A percentile compares a stretch with the other conserved stretches of the same genome.
Evolutionary conservation across 805 yeast genomes (phyloP).

Genomic region (Scheffersomyces coipomensis): DNA sequence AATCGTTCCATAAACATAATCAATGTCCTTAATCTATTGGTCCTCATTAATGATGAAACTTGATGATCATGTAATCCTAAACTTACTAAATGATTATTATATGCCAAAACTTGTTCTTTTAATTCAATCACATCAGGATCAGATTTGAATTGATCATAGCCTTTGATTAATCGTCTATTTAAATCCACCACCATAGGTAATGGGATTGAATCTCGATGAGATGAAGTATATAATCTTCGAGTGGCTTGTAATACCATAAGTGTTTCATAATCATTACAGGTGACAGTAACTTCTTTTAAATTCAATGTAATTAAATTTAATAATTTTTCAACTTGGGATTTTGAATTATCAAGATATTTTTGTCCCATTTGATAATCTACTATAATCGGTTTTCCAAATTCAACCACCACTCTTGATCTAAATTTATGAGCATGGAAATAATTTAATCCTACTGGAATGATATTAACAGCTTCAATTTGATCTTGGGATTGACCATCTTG

Average conservation of each 20-base stretch:
- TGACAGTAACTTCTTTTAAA: conserved; percentile 38
- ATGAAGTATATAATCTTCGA: conserved; percentile 36
- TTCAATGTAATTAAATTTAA: conserved; percentile 29
- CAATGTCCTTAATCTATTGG: conserved; percentile 20
- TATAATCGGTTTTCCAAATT: conserved; percentile 41
- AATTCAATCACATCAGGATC: conserved; percentile 32
- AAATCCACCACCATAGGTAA: conserved; percentile 41
- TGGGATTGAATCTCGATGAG: conserved; percentile 32
- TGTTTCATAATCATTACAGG: conserved; percentile 42
- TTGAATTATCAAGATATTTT: conserved; percentile 22
- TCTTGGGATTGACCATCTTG: conserved; percentile 8
- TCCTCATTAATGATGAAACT: conserved; percentile 26
- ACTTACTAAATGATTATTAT: conserved; percentile 28
- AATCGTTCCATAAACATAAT: conserved; percentile 24
- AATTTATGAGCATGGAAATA: conserved; percentile 43
- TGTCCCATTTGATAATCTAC: conserved; percentile 27
- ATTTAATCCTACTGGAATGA: conserved; percentile 42
- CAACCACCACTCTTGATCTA: conserved; percentile 40
- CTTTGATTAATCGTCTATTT: conserved; percentile 37
- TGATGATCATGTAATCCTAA: conserved; percentile 42
- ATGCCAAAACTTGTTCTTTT: conserved; percentile 28
- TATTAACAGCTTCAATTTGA: conserved; percentile 23
- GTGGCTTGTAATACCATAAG: conserved; percentile 44
- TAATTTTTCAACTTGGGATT: conserved; percentile 25
- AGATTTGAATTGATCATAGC: conserved; percentile 32